Evolutionary conservation across 345 rosid genomes (phyloP).

Genomic region (Melaleuca alternifolia): DNA sequence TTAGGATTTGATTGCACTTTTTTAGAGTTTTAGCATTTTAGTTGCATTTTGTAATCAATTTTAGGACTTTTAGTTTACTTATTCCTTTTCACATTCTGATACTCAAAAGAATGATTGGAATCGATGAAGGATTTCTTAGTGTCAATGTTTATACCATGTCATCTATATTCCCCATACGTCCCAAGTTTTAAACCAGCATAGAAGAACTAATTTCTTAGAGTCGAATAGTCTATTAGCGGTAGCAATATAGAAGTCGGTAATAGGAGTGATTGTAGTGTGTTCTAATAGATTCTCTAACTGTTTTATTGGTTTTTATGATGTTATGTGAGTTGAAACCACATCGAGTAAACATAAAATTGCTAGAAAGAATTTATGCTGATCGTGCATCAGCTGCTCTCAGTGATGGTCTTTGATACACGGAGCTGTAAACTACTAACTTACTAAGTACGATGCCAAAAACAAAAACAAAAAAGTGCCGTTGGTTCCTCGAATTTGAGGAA

Average conservation of each 20-base stretch:
- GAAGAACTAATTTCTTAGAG: not conserved
- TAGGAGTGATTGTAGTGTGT: not conserved
- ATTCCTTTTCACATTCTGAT: too few relatives aligned
- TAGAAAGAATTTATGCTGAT: not conserved
- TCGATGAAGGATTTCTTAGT: not conserved
- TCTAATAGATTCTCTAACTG: too few relatives aligned
- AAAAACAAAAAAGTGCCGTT: accelerated
- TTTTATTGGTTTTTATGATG: too few relatives aligned
- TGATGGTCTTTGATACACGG: not conserved
- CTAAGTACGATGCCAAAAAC: not conserved
- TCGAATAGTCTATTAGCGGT: not conserved
- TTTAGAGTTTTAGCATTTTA: too few relatives aligned
- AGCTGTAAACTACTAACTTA: not conserved
- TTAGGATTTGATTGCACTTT: too few relatives aligned
- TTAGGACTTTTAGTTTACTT: too few relatives aligned
- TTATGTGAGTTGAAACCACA: too few relatives aligned
- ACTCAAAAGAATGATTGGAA: not conserved
- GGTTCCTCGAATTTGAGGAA: not conserved
- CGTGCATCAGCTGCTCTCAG: not conserved
- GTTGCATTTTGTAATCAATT: too few relatives aligned
- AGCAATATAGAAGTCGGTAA: too few relatives aligned
- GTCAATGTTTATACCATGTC: not conserved
- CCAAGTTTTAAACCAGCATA: too few relatives aligned
- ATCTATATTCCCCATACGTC: not conserved
- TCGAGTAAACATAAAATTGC: not conserved